Percentiles rank a stretch among this genome's conserved stretches.
phyloP scores from a whole-genome alignment of 805 yeast genomes.

The Saccharomycopsis fodiens region DNA sequence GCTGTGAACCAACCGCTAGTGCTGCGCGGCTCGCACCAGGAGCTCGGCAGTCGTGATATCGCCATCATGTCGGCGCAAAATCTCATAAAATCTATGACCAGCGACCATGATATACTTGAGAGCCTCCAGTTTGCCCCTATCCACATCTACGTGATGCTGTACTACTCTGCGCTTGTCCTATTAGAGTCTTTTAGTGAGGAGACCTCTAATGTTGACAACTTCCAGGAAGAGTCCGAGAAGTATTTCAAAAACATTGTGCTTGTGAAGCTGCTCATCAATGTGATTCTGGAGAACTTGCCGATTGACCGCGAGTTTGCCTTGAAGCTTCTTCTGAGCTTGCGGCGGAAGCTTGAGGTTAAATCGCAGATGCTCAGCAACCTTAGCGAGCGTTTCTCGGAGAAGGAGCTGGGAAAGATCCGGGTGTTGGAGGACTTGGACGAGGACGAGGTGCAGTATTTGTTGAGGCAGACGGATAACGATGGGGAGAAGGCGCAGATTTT shows the following conservation, averaged over 20 bases:
- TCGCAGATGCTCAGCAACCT: constrained; percentile 21
- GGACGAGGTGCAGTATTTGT: constrained; percentile 20
- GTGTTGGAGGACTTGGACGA: constrained; percentile 20
- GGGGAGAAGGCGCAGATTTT: constrained; percentile 25
- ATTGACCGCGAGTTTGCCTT: constrained; percentile 46
- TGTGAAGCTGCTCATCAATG: constrained; percentile 37
- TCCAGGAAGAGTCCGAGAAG: constrained; percentile 25
- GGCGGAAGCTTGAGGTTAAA: constrained; percentile 26
- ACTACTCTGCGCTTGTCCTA: constrained; percentile 54
- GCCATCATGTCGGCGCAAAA: constrained; percentile 60
- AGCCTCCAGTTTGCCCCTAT: constrained; percentile 59
- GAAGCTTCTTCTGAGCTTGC: constrained; percentile 30
- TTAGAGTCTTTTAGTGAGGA: constrained; percentile 37
- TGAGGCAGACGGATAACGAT: constrained; percentile 12
- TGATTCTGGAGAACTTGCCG: constrained; percentile 39
- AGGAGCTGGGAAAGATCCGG: constrained; percentile 19
- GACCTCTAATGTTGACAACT: constrained; percentile 24
- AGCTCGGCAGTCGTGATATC: constrained; percentile 28
- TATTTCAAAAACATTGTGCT: constrained; percentile 32
- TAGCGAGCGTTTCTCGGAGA: constrained; percentile 20
- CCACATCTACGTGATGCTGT: constrained; percentile 66
- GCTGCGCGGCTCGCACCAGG: constrained; percentile 2
- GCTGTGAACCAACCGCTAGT: neutral
- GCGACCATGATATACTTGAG: constrained; percentile 49
- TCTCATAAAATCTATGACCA: constrained; percentile 48